Evolutionary conservation across 331 rosid genomes (phyloP), one percentile per base, ranked within the genome.

Genomic region (Prunus yedoensis): DNA sequence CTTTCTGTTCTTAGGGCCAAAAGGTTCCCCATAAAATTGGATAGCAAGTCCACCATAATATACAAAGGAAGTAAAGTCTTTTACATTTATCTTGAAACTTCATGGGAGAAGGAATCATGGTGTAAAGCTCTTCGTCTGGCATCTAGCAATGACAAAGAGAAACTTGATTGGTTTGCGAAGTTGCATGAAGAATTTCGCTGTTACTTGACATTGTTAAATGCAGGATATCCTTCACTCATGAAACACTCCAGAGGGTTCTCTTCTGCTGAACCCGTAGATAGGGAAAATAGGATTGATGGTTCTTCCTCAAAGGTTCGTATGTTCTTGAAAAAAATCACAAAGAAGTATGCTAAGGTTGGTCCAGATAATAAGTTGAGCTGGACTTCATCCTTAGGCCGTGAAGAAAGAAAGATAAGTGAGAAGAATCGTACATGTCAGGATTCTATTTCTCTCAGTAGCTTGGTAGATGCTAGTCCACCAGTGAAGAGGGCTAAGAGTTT

Each of bases 41-140:
- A 92, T 81, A 85, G 78, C 87, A 89, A 81, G 76, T 75, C 74
- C 41, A 67, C 91, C 73, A 61, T 54, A 45, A 73, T 94, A 73
- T 90, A 88, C 88, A 87, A 83, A 73, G 96, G 89, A 83, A 90
- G 89, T 84, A 94, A 88, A 80, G 77, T 73, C 13, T 50, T 88
- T 30, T 89, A 88, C 76, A 47, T 94, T 51, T 94, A 79, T 82
- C 91, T 94, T 68, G 96, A 94, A 83, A 90, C 96, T 61, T 88
- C 99, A 27, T 81, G 90, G 79, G 94, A 94, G 76, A 94, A 94
- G 86, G 99, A 94, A 88, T 85, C 97, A 61, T 94, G 99, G 97
- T 94, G 97, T 84, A 94, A 88, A 79, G 91, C 91, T 75, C 97
- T 94, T 77, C 97, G 97, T 69, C 66, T 89, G 65, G 96, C 91